Evolutionary conservation across 768 basidiomycete genomes (phyloP), one percentile per base, ranked within the genome.

Genomic region (Trametes meyenii): DNA sequence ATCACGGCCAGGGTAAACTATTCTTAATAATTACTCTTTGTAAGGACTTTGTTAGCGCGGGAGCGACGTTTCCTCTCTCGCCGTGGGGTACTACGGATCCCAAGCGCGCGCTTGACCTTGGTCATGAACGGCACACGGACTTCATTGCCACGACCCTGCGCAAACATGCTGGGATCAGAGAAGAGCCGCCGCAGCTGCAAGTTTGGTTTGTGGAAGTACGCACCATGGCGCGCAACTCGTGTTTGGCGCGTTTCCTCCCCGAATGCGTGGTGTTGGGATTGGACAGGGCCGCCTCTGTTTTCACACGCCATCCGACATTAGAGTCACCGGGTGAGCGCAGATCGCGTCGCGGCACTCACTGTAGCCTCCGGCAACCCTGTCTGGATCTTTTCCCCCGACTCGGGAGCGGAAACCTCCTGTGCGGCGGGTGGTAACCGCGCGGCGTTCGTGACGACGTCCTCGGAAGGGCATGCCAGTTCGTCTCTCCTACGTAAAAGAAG

Each of bases 71-170:
- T 36, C 16, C 67, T 57, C 61, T 56, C 40, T n/a, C 46, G 58
- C 56, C 75, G 78, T 39, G 79, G 77, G 12, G 78, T 77, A 52
- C 78, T 80, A 13, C 77, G 77, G 43, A 84, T 82, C 7, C 83
- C 84, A n/a, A 85, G 68, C 0, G 79, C 71, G 33, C 79, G 80
- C 66, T 80, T 83, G 65, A 85, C 71, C 68, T 75, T 81, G 45
- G 81, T 82, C 79, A 82, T 77, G 55, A 85, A 67, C 16, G 81
- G 73, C 43, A 84, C 79, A 67, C 82, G 80, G 17, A 79, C 66
- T 66, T 74, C 72, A 35, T 63, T 60, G 16, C 74, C 75, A 42
- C 76, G 76, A 51, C 82, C 81, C 81, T 84, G 66, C 35, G 53
- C 52, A 13, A 11, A 38, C 50, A 21, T 17, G 35, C 19, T 16